These are phyloP conservation scores for Coemansia sp. DNA, from an alignment of 192 early-diverging fungal genomes.

Conservation along the genomic window DNA sequence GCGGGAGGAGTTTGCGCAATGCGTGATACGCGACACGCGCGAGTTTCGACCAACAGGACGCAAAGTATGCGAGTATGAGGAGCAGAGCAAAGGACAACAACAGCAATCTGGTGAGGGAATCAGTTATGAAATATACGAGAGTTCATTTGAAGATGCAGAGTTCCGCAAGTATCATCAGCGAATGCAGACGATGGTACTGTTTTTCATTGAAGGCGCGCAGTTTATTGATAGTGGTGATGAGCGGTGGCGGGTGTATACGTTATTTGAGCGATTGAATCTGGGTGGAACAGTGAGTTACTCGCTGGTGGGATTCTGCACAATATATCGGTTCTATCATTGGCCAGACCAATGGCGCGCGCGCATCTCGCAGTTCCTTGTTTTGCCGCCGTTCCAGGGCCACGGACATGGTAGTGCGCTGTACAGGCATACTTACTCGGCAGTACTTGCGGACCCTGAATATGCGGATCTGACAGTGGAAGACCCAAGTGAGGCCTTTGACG, in stretches of 20 bases:
- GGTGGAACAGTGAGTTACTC: constrained; percentile 59
- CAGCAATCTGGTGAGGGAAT: constrained; percentile 23
- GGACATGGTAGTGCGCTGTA: constrained; percentile 83
- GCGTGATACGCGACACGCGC: constrained; percentile 60
- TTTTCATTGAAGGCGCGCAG: constrained; percentile 88
- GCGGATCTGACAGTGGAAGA: constrained; percentile 76
- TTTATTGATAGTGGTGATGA: constrained; percentile 82
- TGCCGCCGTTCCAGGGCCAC: constrained; percentile 82
- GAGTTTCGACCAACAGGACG: constrained; percentile 77
- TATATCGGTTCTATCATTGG: constrained; percentile 84
- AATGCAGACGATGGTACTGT: constrained; percentile 76
- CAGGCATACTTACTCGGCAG: constrained; percentile 55
- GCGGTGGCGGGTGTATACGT: constrained; percentile 72
- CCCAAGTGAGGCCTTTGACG: constrained; percentile 85
- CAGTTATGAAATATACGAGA: constrained; percentile 69
- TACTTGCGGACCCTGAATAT: constrained; percentile 11
- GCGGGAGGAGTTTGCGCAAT: constrained; percentile 62
- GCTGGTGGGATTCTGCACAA: constrained; percentile 80
- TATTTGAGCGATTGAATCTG: constrained; percentile 58
- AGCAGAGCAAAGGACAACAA: constrained; percentile 3
- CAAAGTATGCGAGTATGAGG: constrained; percentile 69
- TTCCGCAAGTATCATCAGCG: constrained; percentile 78
- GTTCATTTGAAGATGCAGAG: constrained; percentile 61
- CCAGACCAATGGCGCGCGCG: constrained; percentile 76
- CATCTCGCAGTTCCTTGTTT: constrained; percentile 93